Conservation (phyloP, 768 basidiomycete genomes). For the Leccinum olivaceopallidum region DNA sequence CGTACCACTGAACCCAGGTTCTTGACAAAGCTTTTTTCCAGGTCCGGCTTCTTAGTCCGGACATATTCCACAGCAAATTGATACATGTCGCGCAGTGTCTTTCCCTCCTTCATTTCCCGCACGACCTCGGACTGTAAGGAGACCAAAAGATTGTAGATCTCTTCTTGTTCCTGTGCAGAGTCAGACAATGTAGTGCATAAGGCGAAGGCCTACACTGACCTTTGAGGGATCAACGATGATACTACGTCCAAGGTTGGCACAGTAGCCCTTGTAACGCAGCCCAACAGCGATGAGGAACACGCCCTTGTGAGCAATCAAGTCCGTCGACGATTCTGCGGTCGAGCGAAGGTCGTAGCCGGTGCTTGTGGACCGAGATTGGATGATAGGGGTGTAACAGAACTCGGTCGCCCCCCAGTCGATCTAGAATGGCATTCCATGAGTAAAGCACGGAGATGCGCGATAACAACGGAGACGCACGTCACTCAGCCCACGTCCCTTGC, state of each 20-base stretch:
- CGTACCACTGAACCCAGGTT: conserved; percentile 87
- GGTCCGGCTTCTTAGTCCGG: conserved; percentile 74
- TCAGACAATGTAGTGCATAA: neutral
- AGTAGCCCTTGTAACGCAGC: conserved; percentile 90
- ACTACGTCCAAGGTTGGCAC: conserved; percentile 88
- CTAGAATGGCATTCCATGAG: conserved; percentile 39
- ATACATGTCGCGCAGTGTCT: conserved; percentile 78
- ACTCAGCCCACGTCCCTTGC: conserved; percentile 67
- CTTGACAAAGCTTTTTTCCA: conserved; percentile 86
- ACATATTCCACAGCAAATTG: conserved; percentile 69
- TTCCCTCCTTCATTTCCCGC: conserved; percentile 76
- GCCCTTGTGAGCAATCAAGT: conserved; percentile 83
- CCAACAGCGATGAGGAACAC: conserved; percentile 88
- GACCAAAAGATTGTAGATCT: conserved; percentile 77
- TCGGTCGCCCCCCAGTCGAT: conserved; percentile 90
- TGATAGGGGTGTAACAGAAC: conserved; percentile 93
- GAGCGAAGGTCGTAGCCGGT: conserved; percentile 87
- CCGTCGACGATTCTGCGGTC: conserved; percentile 81
- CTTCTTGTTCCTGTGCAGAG: conserved; percentile 79
- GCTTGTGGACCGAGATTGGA: conserved; percentile 86
- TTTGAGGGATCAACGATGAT: conserved; percentile 94
- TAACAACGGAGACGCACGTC: conserved; percentile 53
- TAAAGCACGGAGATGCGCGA: neutral
- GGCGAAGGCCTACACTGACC: conserved; percentile 38
- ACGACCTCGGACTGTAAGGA: conserved; percentile 77